Conservation (phyloP, 306 rosid species). For the Rosa persica region DNA sequence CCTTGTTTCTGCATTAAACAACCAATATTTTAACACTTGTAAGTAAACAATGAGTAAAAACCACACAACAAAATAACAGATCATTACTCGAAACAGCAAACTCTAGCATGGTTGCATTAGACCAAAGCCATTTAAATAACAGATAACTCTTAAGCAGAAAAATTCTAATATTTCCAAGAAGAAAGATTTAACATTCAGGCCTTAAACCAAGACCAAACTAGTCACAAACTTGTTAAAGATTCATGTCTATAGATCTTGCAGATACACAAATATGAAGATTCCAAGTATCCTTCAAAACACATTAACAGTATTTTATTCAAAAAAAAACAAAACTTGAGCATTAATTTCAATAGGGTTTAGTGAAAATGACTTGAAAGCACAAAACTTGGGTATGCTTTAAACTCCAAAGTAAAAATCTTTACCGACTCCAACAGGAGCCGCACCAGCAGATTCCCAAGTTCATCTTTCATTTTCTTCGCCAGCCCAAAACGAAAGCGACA, state of each 20-base stretch:
- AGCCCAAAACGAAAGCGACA: slow-evolving; percentile 45
- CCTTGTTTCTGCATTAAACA: slow-evolving; percentile 66
- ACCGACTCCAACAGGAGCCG: too few relatives aligned
- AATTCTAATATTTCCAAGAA: neutral
- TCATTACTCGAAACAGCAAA: slow-evolving; percentile 1
- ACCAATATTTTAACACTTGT: slow-evolving; percentile 7
- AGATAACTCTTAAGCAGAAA: neutral
- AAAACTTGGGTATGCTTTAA: neutral
- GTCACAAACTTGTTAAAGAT: neutral
- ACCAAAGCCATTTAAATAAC: neutral
- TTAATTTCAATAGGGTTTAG: neutral
- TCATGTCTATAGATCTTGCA: neutral
- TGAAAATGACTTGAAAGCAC: slow-evolving; percentile 9
- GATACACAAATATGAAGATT: neutral
- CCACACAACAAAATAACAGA: neutral
- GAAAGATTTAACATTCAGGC: neutral
- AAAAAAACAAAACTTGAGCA: neutral
- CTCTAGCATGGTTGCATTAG: neutral
- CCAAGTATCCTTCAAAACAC: neutral
- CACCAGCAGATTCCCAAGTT: too few relatives aligned
- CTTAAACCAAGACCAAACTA: neutral
- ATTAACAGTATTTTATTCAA: neutral
- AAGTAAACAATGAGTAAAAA: slow-evolving; percentile 3
- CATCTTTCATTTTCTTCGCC: neutral
- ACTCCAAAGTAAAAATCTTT: neutral